Evolutionary conservation across 805 yeast genomes (phyloP), one percentile per base, ranked within the genome.

Genomic region (Isabelozyma rhagii): DNA sequence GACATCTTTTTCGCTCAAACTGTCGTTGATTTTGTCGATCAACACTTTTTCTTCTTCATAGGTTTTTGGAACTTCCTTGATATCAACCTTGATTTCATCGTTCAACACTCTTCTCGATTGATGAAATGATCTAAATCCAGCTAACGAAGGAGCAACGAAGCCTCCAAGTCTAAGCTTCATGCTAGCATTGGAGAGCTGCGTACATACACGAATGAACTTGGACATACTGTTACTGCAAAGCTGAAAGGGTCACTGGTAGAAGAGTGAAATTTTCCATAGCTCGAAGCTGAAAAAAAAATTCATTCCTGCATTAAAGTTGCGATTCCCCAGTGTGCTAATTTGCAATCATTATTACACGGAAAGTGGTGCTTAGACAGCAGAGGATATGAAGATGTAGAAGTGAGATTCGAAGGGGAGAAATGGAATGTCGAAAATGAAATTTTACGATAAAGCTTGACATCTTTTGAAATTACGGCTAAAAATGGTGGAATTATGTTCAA

Each of bases 41-140:
- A 82, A 66, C 39, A 76, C 84, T 64, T 85, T 85, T 61, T 88
- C 96, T 56, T 87, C 91, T 55, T 84, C 92, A 58, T 86, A 87
- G 15, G 82, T 73, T 43, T 62, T 51, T 9, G 79, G 79, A 10
- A 31, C 36, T 31, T 31, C 36, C 36, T 31, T 31, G n/a, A 31
- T 31, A 31, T 31, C 36, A 46, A 56, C 47, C 36, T 54, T 34
- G 10, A 48, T 39, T 11, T 21, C n/a, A 39, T 49, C 57, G 31
- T 51, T 28, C 36, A 43, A 27, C 6, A 5, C 10, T 21, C 27
- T 41, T 14, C 14, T 41, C 5, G 44, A 41, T 9, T 41, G 17
- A 27, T 41, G 44, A 21, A 41, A 41, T 5, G 44, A 8, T 41
- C 44, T 41, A 27, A 5, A 11, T 14, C 41, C 41, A n/a, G 41